Percentiles rank a stretch among this genome's conserved stretches.
phyloP scores from a whole-genome alignment of 1,284 basidiomycete species.

The Ceratobasidium sp. region DNA sequence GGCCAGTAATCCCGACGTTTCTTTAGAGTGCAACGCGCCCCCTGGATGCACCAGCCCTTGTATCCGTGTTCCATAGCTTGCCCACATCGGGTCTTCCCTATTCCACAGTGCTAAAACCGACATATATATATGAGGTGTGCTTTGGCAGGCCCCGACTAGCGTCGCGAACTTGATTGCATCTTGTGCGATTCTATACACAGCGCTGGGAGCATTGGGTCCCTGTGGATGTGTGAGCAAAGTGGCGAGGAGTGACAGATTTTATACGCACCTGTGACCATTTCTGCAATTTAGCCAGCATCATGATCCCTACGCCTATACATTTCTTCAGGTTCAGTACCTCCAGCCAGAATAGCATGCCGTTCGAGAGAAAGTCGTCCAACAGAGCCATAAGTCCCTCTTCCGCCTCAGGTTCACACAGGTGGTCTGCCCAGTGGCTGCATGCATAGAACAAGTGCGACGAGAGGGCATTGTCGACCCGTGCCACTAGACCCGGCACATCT shows the following conservation, averaged over 20 bases:
- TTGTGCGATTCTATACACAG: not conserved
- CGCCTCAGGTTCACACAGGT: not conserved
- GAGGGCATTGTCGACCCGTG: not conserved
- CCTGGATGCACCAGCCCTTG: not conserved
- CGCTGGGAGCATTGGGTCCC: not conserved
- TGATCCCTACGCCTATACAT: not conserved
- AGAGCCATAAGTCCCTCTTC: not conserved
- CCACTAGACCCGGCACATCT: too few species aligned
- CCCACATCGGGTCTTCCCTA: not conserved
- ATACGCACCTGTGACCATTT: not conserved
- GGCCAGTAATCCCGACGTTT: not conserved
- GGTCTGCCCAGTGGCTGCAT: constrained; percentile 8
- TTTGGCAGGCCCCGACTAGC: not conserved
- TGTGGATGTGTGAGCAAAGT: too few species aligned
- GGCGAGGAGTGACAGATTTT: not conserved
- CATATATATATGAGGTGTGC: not conserved
- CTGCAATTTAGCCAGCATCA: not conserved
- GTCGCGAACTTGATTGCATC: not conserved
- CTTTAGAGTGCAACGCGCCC: not conserved
- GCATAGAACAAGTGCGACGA: constrained; percentile 7
- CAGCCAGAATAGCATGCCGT: constrained; percentile 2
- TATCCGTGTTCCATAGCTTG: not conserved
- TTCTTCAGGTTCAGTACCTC: constrained; percentile 8
- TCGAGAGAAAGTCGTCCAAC: not conserved
- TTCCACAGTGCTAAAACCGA: not conserved